These are phyloP conservation scores for Adiantum capillusveneris DNA, from an alignment of 75 land plant species.

Conservation along the genomic window DNA sequence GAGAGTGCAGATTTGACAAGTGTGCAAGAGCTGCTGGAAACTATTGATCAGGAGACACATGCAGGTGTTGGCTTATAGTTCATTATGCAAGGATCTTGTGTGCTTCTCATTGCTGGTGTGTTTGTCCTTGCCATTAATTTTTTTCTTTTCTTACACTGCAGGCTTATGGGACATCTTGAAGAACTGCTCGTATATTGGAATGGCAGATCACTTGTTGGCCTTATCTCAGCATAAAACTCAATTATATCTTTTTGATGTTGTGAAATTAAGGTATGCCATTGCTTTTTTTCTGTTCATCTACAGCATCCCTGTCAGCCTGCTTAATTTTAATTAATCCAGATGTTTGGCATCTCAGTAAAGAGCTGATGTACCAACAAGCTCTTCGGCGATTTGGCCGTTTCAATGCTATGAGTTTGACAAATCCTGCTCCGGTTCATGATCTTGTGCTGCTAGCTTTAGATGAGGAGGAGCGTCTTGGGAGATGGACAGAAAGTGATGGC, in stretches of 20 bases:
- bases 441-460: slow-evolving; percentile 72
- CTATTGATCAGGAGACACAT: slow-evolving; percentile 64
- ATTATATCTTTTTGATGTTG: slow-evolving; percentile 76
- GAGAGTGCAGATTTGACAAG: slow-evolving; percentile 81
- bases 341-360: slow-evolving; percentile 50
- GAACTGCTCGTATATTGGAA: slow-evolving; percentile 79
- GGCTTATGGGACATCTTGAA: slow-evolving; percentile 73
- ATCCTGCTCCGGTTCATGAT: slow-evolving; percentile 79
- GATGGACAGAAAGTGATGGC: slow-evolving; percentile 59
- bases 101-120: too few species aligned
- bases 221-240: slow-evolving; percentile 82
- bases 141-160: slow-evolving; percentile 7
- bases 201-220: slow-evolving; percentile 93
- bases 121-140: too few species aligned
- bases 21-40: slow-evolving; percentile 65
- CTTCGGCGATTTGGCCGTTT: slow-evolving; percentile 84
- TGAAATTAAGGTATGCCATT: slow-evolving; percentile 63
- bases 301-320: too few species aligned
- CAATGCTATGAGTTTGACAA: slow-evolving; percentile 75
- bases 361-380: slow-evolving; percentile 96
- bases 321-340: neutral
- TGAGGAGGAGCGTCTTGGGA: slow-evolving; percentile 65
- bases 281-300: neutral
- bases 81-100: too few species aligned
- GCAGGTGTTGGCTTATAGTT: slow-evolving; percentile 68